A percentile compares a stretch with the other conserved stretches of the same genome.
These are phyloP conservation scores for Glycine latifolia DNA, from an alignment of 306 rosid genomes.

Conservation along the genomic window DNA sequence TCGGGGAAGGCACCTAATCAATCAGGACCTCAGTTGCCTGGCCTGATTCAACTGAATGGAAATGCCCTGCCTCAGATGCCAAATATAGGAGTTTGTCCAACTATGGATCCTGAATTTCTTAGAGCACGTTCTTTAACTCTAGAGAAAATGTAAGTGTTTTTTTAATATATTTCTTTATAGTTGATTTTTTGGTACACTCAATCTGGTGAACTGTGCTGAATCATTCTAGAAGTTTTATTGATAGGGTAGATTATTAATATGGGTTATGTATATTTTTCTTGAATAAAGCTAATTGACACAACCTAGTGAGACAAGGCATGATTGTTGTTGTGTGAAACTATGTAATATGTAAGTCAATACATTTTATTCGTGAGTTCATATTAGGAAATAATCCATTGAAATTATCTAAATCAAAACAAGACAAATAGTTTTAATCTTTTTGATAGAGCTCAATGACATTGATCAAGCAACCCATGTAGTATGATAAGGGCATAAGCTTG, in stretches of 20 bases:
- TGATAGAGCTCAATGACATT: constrained; percentile 3
- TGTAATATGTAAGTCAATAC: constrained; percentile 14
- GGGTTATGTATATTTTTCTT: constrained; percentile 1
- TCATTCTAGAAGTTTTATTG: not conserved
- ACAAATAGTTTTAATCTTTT: not conserved
- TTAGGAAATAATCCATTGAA: not conserved
- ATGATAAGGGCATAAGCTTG: not conserved
- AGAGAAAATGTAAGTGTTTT: constrained; percentile 76
- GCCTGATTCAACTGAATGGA: constrained; percentile 64
- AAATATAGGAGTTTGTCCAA: constrained; percentile 50
- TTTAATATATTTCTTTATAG: not conserved
- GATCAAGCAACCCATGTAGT: constrained; percentile 1
- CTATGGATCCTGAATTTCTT: constrained; percentile 70
- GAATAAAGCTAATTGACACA: not conserved
- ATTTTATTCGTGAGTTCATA: constrained; percentile 9
- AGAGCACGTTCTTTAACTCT: constrained; percentile 64
- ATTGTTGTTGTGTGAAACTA: not conserved
- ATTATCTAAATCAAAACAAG: not conserved
- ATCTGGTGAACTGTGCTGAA: not conserved
- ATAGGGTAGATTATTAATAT: constrained; percentile 7
- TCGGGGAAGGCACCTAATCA: constrained; percentile 80
- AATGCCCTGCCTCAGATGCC: constrained; percentile 59
- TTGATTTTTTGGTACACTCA: not conserved
- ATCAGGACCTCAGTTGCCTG: constrained; percentile 72
- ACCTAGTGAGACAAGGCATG: not conserved